Evolutionary conservation across 2,329 filamentous ascomycete species (phyloP), one percentile per base, ranked within the genome.

Genomic region (Bretziella fagacearum): DNA sequence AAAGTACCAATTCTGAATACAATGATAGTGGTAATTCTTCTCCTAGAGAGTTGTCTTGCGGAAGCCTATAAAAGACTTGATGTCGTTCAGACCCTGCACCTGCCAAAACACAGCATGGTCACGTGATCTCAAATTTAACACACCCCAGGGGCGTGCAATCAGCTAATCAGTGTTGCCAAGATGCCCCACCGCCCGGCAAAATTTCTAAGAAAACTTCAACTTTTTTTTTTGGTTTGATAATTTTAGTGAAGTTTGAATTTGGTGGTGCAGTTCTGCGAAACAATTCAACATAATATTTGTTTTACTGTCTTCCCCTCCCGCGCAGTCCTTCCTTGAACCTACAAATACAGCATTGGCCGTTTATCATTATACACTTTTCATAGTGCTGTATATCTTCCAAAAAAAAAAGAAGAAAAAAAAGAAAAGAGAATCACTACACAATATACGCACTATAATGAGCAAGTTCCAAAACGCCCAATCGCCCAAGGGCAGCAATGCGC

Each of bases 401-500:
- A n/a, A 23, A 20, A 17, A 36, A n/a, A n/a, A n/a, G n/a, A n/a
- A n/a, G n/a, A n/a, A n/a, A n/a, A n/a, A n/a, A n/a, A n/a, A n/a
- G n/a, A n/a, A n/a, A n/a, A n/a, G n/a, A n/a, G n/a, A n/a, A n/a
- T n/a, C n/a, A n/a, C n/a, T 22, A 39, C 15, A 4, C 7, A 3
- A 18, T 20, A 18, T 15, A n/a, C 11, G 23, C 35, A 39, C 8
- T 10, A 46, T 33, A 30, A 51, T 51, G 49, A 45, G 45, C 49
- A 51, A 51, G 45, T 45, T 47, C 41, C 44, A 51, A 29, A 29
- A 25, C 17, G 44, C 48, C 44, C 48, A n/a, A n/a, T 47, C 45
- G 43, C 52, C 55, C 18, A 54, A 56, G 20, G 53, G 35, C 10
- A 53, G 58, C 53, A 36, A 41, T 27, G 23, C 45, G 7, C 40